Percentiles rank a stretch among this genome's conserved stretches.
Conservation (phyloP, 345 rosid species). For the Aquilaria yunnanensis region DNA sequence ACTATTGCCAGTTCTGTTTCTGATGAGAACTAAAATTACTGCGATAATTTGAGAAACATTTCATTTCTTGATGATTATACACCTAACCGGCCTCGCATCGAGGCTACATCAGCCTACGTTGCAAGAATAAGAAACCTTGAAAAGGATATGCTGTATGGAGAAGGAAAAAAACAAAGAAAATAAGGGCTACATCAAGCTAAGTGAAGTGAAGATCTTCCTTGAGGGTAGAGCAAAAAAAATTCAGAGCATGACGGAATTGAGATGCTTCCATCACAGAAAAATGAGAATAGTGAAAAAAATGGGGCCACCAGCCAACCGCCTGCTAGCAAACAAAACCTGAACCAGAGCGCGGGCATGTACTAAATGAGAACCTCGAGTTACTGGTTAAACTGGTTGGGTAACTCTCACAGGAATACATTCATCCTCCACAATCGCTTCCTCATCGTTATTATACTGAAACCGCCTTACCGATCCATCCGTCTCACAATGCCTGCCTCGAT, state of each 20-base stretch:
- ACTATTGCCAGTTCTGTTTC: no score
- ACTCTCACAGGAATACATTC: constrained; percentile 12
- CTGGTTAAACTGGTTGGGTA: constrained; percentile 2
- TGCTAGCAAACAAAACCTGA: background rate
- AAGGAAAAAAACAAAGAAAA: background rate
- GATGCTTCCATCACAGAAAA: constrained; percentile 5
- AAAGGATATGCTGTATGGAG: background rate
- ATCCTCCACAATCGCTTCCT: constrained; percentile 14
- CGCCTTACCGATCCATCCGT: constrained; percentile 15
- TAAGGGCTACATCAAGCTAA: background rate
- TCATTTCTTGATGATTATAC: no score
- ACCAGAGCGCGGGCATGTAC: background rate
- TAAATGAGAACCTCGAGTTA: constrained; percentile 2
- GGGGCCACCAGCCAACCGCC: background rate
- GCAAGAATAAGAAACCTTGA: background rate
- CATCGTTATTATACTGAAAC: constrained; percentile 14
- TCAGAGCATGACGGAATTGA: background rate
- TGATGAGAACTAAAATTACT: no score
- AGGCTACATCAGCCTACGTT: background rate
- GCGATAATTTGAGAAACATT: no score
- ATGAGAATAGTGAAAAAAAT: background rate
- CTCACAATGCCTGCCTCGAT: constrained; percentile 21
- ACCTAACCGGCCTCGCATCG: background rate
- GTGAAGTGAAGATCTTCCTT: background rate
- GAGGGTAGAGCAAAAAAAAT: background rate